Percentiles rank a stretch among this genome's conserved stretches.
Conservation (phyloP, 2,329 filamentous ascomycete species). For the Venturia asperata region DNA sequence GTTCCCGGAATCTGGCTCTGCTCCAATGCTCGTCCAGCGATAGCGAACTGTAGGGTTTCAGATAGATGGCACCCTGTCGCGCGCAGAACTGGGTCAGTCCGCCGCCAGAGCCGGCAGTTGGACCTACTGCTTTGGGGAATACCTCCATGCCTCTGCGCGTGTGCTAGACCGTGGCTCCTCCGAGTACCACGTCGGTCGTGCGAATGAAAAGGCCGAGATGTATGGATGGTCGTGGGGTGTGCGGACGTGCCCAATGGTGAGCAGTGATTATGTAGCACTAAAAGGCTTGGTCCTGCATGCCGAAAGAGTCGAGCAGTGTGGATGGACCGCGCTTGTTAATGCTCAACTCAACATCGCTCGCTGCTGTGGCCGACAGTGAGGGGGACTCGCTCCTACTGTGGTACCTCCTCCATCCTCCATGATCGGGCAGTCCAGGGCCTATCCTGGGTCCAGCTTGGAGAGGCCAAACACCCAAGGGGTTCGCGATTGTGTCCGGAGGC, state of each 20-base stretch:
- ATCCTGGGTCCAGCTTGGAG: neutral
- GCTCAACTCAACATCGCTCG: too few relatives aligned
- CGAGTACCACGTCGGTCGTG: neutral
- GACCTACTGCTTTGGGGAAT: neutral
- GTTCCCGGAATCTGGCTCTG: neutral
- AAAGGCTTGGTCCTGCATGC: neutral
- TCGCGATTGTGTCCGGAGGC: neutral
- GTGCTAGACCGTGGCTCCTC: neutral
- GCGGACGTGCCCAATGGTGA: neutral
- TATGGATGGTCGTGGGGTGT: neutral
- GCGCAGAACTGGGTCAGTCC: neutral
- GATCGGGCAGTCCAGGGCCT: neutral
- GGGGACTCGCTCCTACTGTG: neutral
- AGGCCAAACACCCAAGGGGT: neutral
- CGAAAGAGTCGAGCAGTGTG: neutral
- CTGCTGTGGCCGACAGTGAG: neutral
- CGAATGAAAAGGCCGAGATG: neutral
- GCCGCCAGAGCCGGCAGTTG: neutral
- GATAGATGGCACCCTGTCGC: neutral
- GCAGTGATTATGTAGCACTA: neutral
- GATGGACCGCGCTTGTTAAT: too few relatives aligned
- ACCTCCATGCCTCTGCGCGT: neutral
- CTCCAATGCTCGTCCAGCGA: slow-evolving; percentile 4
- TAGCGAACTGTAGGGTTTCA: neutral
- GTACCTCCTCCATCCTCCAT: too few relatives aligned